These are phyloP conservation scores for Cryomyces antarcticus DNA, from an alignment of 495 filamentous ascomycete species.

Conservation along the genomic window DNA sequence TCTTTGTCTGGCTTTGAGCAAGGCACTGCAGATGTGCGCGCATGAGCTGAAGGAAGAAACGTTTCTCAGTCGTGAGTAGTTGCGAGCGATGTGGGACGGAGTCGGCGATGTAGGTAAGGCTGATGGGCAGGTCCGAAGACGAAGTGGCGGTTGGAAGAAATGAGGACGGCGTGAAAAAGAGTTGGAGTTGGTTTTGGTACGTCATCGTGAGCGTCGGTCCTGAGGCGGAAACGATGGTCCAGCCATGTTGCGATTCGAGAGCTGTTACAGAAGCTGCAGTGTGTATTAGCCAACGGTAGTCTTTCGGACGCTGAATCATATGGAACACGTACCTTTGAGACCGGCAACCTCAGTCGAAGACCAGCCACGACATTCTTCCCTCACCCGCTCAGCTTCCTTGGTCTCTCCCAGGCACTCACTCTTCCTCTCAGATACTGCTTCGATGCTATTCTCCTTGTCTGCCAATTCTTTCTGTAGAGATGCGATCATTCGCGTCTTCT, in stretches of 20 bases:
- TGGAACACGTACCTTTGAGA: slow-evolving; percentile 39
- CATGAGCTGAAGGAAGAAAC: slow-evolving; percentile 52
- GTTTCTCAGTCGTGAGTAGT: slow-evolving; percentile 29
- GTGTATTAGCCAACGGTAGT: neutral
- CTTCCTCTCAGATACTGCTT: slow-evolving; percentile 39
- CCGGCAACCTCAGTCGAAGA: slow-evolving; percentile 53
- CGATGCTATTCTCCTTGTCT: slow-evolving; percentile 40
- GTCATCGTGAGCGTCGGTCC: slow-evolving; percentile 42
- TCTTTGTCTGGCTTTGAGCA: slow-evolving; percentile 25
- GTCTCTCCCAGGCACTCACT: slow-evolving; percentile 52
- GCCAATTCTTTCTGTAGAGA: slow-evolving; percentile 41
- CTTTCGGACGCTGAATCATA: neutral
- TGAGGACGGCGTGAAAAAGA: slow-evolving; percentile 48
- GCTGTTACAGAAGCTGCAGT: slow-evolving; percentile 39
- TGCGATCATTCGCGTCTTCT: slow-evolving; percentile 42
- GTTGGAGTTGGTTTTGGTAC: slow-evolving; percentile 57
- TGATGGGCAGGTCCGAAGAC: slow-evolving; percentile 22
- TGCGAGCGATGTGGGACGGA: slow-evolving; percentile 15
- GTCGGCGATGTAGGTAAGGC: slow-evolving; percentile 25
- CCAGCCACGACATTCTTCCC: slow-evolving; percentile 80
- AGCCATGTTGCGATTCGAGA: slow-evolving; percentile 53
- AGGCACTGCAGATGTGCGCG: slow-evolving; percentile 34
- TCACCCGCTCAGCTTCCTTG: slow-evolving; percentile 59
- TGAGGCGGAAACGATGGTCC: slow-evolving; percentile 48
- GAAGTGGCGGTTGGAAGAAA: slow-evolving; percentile 20